Evolutionary conservation across 495 filamentous ascomycete species (phyloP).

Genomic region (Penicillium taxi): DNA sequence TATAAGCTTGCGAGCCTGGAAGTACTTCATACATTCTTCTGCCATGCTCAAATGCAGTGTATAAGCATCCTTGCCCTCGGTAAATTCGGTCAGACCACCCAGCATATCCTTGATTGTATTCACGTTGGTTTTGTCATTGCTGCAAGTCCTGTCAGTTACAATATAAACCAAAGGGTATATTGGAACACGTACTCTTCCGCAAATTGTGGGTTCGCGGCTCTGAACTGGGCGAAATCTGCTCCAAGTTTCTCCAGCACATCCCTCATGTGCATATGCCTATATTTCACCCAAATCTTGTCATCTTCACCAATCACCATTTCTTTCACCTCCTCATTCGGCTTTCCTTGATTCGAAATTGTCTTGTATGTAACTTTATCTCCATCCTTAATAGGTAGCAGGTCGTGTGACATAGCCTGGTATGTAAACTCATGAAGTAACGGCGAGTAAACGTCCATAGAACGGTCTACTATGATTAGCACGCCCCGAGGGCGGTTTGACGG

Average conservation of each 20-base stretch:
- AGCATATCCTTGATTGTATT: constrained; percentile 97
- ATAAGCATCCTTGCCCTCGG: constrained; percentile 89
- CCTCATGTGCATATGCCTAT: constrained; percentile 93
- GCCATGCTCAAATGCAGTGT: constrained; percentile 95
- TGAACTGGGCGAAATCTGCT: constrained; percentile 84
- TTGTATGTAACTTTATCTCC: constrained; percentile 81
- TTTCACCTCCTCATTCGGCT: constrained; percentile 60
- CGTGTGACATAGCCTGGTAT: constrained; percentile 96
- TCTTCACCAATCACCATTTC: constrained; percentile 85
- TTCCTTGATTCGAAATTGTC: constrained; percentile 65
- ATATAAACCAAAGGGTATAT: neutral
- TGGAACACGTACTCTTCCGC: constrained; percentile 50
- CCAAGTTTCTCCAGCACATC: constrained; percentile 92
- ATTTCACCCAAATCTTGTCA: constrained; percentile 88
- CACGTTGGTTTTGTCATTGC: constrained; percentile 58
- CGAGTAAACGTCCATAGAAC: constrained; percentile 82
- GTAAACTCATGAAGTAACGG: constrained; percentile 94
- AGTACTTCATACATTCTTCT: constrained; percentile 92
- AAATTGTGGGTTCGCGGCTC: constrained; percentile 90
- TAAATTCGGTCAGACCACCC: constrained; percentile 87
- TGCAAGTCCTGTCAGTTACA: constrained; percentile 12
- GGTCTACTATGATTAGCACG: constrained; percentile 77
- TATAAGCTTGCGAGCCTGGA: constrained; percentile 71
- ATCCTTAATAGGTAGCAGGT: constrained; percentile 80
- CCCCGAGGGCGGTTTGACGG: constrained; percentile 72